A percentile compares a stretch with the other conserved stretches of the same genome.
Evolutionary conservation across 208 protist genomes (phyloP).

Genomic region (Balamuthia mandrillaris): DNA sequence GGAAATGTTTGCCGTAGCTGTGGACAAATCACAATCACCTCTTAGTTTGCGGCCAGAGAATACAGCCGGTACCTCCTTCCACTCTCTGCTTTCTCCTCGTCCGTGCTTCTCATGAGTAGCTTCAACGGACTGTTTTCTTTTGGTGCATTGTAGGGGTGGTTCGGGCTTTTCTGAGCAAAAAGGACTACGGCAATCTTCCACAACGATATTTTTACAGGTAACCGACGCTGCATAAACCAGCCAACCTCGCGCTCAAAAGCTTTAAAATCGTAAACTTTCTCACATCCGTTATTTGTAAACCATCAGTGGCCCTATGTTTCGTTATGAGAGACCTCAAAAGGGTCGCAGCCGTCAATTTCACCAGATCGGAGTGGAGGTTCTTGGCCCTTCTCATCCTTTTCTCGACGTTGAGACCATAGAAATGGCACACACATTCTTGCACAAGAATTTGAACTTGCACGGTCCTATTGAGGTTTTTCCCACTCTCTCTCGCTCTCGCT

Average conservation of each 20-base stretch:
- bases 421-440: constrained; percentile 41
- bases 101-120: no score
- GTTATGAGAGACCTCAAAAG: constrained; percentile 67
- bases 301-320: constrained; percentile 65
- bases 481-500: no score
- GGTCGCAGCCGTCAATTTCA: constrained; percentile 61
- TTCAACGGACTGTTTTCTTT: no score
- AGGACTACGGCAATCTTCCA: no score
- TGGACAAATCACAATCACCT: constrained; percentile 16
- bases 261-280: no score
- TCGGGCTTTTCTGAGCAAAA: no score
- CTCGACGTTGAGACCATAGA: constrained; percentile 51
- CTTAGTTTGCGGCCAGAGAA: constrained; percentile 61
- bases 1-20: constrained; percentile 61
- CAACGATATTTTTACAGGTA: no score
- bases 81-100: neutral
- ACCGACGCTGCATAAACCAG: no score
- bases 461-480: no score
- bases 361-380: constrained; percentile 54
- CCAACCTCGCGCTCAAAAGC: no score
- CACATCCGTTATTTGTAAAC: neutral
- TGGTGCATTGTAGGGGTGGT: neutral
- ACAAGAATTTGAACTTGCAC: no score
- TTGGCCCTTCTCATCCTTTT: constrained; percentile 31
- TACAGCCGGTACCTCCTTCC: constrained; percentile 48